Evolutionary conservation across 208 protist genomes (phyloP).

Genomic region (Trypanosoma brucei): DNA sequence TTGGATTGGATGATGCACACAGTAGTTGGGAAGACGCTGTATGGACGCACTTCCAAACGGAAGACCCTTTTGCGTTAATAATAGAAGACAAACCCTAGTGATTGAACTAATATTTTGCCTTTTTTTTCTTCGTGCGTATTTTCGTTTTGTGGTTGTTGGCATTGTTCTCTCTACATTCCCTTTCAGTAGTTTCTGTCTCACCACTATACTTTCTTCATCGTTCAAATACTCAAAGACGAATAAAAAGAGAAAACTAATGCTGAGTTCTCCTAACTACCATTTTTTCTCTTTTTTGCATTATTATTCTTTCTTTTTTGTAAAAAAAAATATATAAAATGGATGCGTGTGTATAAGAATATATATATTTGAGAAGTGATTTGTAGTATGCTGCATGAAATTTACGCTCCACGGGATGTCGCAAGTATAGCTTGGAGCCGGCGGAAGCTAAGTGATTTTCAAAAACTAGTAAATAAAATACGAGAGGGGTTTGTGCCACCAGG

Average conservation of each 20-base stretch:
- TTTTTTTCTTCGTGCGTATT: too few species aligned
- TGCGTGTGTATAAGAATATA: too few species aligned
- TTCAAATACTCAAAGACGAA: too few species aligned
- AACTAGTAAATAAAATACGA: conserved; percentile 25
- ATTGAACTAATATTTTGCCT: too few species aligned
- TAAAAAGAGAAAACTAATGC: too few species aligned
- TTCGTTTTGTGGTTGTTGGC: too few species aligned
- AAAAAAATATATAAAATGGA: background rate
- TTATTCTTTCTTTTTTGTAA: conserved; percentile 5
- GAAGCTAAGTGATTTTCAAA: conserved; percentile 48
- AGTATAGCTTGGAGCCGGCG: conserved; percentile 72
- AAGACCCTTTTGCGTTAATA: conserved; percentile 13
- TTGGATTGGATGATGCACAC: conserved; percentile 25
- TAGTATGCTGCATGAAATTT: conserved; percentile 70
- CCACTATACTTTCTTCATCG: too few species aligned
- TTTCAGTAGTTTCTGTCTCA: too few species aligned
- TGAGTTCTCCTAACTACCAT: too few species aligned
- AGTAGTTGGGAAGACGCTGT: conserved; percentile 2
- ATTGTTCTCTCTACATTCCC: too few species aligned
- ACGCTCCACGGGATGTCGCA: conserved; percentile 34
- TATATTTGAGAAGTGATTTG: background rate
- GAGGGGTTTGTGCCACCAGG: conserved; percentile 21
- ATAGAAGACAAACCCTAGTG: too few species aligned
- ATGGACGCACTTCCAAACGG: conserved; percentile 44
- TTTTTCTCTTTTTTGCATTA: background rate